Base-by-base conservation (phyloP, 176 grass and related monocot species). In the Avena eriantha region DNA sequence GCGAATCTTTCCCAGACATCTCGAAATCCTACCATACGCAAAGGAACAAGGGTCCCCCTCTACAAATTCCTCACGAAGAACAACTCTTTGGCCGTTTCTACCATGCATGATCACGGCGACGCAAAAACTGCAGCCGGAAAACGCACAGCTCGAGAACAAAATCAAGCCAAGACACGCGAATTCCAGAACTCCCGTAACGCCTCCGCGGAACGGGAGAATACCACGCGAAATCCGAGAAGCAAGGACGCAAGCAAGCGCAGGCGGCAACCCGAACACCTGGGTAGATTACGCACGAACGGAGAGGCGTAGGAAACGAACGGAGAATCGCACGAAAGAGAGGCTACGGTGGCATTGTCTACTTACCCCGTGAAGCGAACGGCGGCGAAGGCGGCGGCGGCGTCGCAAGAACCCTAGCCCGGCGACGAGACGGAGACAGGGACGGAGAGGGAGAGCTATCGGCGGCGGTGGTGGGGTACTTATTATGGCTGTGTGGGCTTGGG, bases 351-450 rank as follows among this genome's bases (percentile, higher is more conserved):
- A 13, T 15, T 51, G 66, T 72, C 41, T 26, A 21, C 82, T 13
- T 54, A 71, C 50, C n/a, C 41, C 15, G 54, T 60, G 51, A 21
- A 4, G 88, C 36, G 39, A 39, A 19, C 23, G 24, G 48, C 49
- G 48, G 24, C 26, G 23, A 41, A 41, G 39, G 31, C 36, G 69
- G 48, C 58, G 19, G 59, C 78, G 24, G 24, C 26, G 49, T 57
- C 39, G 83, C 65, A 2, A 57, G 21, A 90, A 77, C 83, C 83
- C 88, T 90, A 90, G 57, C 51, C 71, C 41, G 74, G 74, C 74
- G 76, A 61, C 56, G 81, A 70, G 81, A 60, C 53, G 29, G 45
- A 45, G 76, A 33, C 49, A 17, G 69, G n/a, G 9, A 29, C 35
- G 34, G 67, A 73, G 50, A 47, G 35, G 55, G 57, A 76, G 50